Conservation (phyloP, 1,139 yeast genomes). For the Nakaseomyces bracarensis region DNA sequence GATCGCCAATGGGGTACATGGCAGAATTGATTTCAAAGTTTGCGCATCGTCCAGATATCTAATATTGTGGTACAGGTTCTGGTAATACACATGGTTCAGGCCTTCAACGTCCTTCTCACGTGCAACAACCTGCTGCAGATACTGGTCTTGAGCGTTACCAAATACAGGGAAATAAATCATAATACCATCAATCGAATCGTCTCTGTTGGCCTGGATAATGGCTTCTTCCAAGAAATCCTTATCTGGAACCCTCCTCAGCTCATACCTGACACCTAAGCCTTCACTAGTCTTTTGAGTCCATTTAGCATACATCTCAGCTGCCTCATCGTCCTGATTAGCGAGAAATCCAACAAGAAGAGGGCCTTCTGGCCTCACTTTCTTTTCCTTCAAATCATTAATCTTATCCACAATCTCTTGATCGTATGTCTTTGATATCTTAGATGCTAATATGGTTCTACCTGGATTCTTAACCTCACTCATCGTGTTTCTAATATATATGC, state of each 20-base stretch:
- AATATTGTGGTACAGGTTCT: conserved; percentile 87
- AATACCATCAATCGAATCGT: conserved; percentile 74
- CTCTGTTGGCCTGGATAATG: conserved; percentile 72
- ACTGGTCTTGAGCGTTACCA: conserved; percentile 91
- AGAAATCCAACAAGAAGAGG: conserved; percentile 85
- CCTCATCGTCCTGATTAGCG: conserved; percentile 81
- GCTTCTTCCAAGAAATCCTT: conserved; percentile 82
- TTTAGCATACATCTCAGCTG: conserved; percentile 88
- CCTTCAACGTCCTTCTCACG: conserved; percentile 94
- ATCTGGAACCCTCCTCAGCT: conserved; percentile 55
- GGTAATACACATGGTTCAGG: conserved; percentile 79
- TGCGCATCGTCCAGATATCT: conserved; percentile 66
- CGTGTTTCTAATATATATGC: not conserved
- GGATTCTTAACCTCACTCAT: conserved; percentile 26
- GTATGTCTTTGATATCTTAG: conserved; percentile 76
- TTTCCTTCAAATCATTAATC: conserved; percentile 39
- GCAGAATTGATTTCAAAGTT: conserved; percentile 76
- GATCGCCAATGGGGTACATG: conserved; percentile 93
- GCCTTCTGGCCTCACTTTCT: conserved; percentile 26
- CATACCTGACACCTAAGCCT: conserved; percentile 76
- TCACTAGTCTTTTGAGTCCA: conserved; percentile 93
- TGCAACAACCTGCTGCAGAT: conserved; percentile 79
- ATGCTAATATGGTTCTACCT: conserved; percentile 80
- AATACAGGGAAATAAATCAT: conserved; percentile 98
- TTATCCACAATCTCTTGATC: conserved; percentile 60